Evolutionary conservation across 116 monocot genomes (phyloP).

Genomic region (Iris pallida): DNA sequence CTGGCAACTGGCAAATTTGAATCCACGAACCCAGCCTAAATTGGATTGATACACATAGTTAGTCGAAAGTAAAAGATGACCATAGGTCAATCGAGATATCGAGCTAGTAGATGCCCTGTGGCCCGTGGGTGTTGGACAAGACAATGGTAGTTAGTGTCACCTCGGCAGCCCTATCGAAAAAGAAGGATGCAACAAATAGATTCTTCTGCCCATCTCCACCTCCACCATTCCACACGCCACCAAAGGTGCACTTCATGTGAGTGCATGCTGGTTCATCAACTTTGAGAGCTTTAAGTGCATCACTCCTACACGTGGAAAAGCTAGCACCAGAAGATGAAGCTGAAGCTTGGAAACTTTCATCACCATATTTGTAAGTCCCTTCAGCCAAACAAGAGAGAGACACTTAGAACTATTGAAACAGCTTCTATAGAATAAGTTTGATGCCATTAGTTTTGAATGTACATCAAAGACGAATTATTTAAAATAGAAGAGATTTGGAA

Average conservation of each 20-base stretch:
- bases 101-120: not conserved
- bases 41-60: not conserved
- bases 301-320: conserved; percentile 62
- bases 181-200: conserved; percentile 93
- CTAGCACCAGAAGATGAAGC: conserved; percentile 59
- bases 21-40: conserved; percentile 44
- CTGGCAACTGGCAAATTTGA: conserved; percentile 29
- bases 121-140: too few relatives aligned
- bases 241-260: conserved; percentile 92
- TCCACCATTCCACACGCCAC: conserved; percentile 96
- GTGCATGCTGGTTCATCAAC: conserved; percentile 71
- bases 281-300: conserved; percentile 63
- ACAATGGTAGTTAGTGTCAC: conserved; percentile 19
- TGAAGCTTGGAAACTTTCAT: conserved; percentile 35
- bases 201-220: conserved; percentile 90
- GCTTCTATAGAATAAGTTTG: too few relatives aligned
- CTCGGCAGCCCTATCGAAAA: conserved; percentile 95
- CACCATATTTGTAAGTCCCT: conserved; percentile 83
- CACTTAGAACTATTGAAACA: too few relatives aligned
- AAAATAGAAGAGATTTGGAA: too few relatives aligned
- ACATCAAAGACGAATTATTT: too few relatives aligned
- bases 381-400: not conserved
- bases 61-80: not conserved
- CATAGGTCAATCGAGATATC: not conserved
- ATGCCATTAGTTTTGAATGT: too few relatives aligned